Base-by-base conservation (phyloP, 2,329 filamentous ascomycete genomes). In the Penicillium sp. region DNA sequence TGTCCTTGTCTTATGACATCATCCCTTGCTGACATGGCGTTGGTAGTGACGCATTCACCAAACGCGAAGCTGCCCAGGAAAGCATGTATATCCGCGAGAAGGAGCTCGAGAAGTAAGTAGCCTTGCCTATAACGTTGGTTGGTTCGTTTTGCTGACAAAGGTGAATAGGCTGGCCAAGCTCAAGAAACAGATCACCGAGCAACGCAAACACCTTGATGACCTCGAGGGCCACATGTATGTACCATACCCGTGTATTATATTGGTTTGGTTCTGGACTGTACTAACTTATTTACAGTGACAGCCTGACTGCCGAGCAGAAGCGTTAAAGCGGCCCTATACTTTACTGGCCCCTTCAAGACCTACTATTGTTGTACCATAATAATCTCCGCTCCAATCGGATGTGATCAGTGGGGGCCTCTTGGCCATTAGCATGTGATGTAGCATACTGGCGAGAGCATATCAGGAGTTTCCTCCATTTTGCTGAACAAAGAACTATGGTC, bases 41-140 rank as follows among this genome's bases (percentile, higher is more conserved):
- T 39, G 47, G 67, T 65, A 96, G 93, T 68, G 93, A 99, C 74
- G 87, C 91, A 56, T 99, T 97, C 85, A 91, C 88, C 80, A 89
- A 89, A 80, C 92, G 95, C 69, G 95, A 99, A 80, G 85, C 88
- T 74, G 93, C 93, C 66, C 84, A 81, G 74, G 95, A 98, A 81
- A 88, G 92, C 76, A 85, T 86, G 68, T 91, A 90, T 79, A 92
- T 99, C 79, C 86, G 87, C 71, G 82, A 90, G 81, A 90, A 92
- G 74, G 95, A 98, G 85, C 86, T 87, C 80, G 88, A 93, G 81
- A 97, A 96, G 91, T 81, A 71, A 51, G 73, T 69, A 29, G 10
- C 4, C 14, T 31, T 19, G 25, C 8, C 23, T 53, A 16, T 9
- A 4, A 19, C 13, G n/a, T 6, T 8, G 2, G 4, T 19, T 8